Conservation (phyloP, 805 yeast genomes). For the Candida dajiaensis region DNA sequence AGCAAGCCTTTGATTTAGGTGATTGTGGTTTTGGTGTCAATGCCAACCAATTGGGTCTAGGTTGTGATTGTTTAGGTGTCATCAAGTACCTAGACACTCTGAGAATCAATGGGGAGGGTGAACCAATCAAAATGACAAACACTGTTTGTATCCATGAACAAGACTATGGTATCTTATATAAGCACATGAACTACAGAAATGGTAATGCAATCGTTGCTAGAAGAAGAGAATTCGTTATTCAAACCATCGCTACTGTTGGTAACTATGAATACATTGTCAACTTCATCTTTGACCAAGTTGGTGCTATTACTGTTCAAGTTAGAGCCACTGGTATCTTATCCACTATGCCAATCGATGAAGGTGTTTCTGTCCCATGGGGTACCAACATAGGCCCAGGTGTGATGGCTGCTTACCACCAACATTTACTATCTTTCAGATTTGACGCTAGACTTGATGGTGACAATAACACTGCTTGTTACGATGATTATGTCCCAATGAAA, state of each 20-base stretch:
- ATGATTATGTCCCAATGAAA: conserved; percentile 61
- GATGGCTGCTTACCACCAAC: conserved; percentile 83
- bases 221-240: conserved; percentile 73
- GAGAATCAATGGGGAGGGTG: conserved; percentile 53
- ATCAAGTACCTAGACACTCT: conserved; percentile 67
- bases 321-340: conserved; percentile 86
- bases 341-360: conserved; percentile 75
- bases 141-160: conserved; percentile 79
- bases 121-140: conserved; percentile 55
- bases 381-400: conserved; percentile 75
- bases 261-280: conserved; percentile 77
- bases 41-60: conserved; percentile 62
- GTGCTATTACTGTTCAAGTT: conserved; percentile 70
- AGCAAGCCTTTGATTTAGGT: conserved; percentile 83
- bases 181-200: conserved; percentile 78
- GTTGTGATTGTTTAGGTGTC: conserved; percentile 80
- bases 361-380: conserved; percentile 58
- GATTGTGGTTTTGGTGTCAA: conserved; percentile 77
- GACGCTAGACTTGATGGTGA: conserved; percentile 83
- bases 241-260: conserved; percentile 79
- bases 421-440: conserved; percentile 69
- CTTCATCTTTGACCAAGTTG: conserved; percentile 70
- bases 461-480: conserved; percentile 64
- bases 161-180: conserved; percentile 69
- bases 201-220: conserved; percentile 59